Conservation (phyloP, 179 eudicot species). For the Vitellaria paradoxa region DNA sequence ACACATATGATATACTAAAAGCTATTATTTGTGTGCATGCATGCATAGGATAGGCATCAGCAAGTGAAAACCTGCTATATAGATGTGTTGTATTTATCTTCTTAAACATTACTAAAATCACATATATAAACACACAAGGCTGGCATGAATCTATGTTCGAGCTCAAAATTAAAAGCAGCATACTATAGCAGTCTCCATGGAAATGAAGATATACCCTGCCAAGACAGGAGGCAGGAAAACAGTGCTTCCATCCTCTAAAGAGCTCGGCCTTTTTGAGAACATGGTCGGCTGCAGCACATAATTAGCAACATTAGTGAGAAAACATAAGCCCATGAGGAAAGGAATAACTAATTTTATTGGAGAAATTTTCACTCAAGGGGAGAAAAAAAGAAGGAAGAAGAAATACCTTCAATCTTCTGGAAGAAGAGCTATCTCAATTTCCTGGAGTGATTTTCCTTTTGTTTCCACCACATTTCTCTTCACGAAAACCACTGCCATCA, state of each 20-base stretch:
- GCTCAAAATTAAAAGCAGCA: neutral
- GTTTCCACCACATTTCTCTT: slow-evolving; percentile 82
- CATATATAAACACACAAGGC: too few relatives aligned
- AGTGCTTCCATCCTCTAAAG: neutral
- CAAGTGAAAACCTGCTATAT: neutral
- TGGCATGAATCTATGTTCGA: too few relatives aligned
- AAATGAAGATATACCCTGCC: neutral
- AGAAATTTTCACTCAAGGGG: neutral
- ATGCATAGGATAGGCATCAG: neutral
- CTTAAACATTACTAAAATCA: neutral
- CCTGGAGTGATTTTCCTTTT: slow-evolving; percentile 88
- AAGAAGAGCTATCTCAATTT: slow-evolving; percentile 90
- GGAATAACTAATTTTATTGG: neutral
- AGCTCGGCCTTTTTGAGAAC: neutral
- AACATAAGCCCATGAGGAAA: neutral
- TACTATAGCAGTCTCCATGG: neutral
- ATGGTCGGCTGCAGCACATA: neutral
- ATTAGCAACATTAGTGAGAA: neutral
- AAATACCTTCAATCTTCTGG: slow-evolving; percentile 36
- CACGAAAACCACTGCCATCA: slow-evolving; percentile 73
- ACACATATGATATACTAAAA: neutral
- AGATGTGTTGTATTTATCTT: too few relatives aligned
- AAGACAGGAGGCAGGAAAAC: too few relatives aligned
- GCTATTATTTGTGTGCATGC: too few relatives aligned
- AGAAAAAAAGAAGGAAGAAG: neutral